phyloP scores from a whole-genome alignment of 192 early-diverging fungal species.

The Linnemannia zychae region DNA sequence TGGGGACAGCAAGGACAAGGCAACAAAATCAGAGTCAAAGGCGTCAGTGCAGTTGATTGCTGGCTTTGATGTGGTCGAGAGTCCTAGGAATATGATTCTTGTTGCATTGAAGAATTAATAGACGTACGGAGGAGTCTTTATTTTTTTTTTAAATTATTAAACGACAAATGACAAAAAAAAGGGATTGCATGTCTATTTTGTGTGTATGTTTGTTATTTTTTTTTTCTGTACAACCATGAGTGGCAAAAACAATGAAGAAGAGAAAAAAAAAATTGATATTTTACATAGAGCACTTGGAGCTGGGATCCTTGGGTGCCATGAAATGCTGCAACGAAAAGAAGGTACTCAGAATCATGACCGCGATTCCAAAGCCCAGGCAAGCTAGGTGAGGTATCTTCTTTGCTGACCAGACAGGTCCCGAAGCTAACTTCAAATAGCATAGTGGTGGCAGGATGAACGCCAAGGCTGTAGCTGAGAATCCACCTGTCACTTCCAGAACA shows the following conservation, averaged over 20 bases:
- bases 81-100: slow-evolving; percentile 76
- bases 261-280: background rate
- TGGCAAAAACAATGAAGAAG: background rate
- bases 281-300: slow-evolving; percentile 40
- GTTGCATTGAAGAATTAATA: slow-evolving; percentile 62
- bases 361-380: slow-evolving; percentile 81
- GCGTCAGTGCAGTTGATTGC: slow-evolving; percentile 66
- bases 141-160: background rate
- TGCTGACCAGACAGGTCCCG: slow-evolving; percentile 65
- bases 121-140: background rate
- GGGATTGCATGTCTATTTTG: background rate
- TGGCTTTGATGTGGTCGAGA: slow-evolving; percentile 71
- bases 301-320: slow-evolving; percentile 24
- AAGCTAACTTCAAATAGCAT: slow-evolving; percentile 82
- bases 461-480: slow-evolving; percentile 87
- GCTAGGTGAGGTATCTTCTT: slow-evolving; percentile 77
- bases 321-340: slow-evolving; percentile 54
- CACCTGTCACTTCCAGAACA: slow-evolving; percentile 90
- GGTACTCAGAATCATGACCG: slow-evolving; percentile 82
- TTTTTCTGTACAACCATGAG: background rate
- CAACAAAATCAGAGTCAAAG: slow-evolving; percentile 11
- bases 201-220: slow-evolving; percentile 7
- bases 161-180: slow-evolving; percentile 5
- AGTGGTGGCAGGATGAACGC: slow-evolving; percentile 91
- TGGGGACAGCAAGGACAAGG: background rate